These are phyloP conservation scores for Fraxinus americana DNA, from an alignment of 257 asterid genomes.

Conservation along the genomic window DNA sequence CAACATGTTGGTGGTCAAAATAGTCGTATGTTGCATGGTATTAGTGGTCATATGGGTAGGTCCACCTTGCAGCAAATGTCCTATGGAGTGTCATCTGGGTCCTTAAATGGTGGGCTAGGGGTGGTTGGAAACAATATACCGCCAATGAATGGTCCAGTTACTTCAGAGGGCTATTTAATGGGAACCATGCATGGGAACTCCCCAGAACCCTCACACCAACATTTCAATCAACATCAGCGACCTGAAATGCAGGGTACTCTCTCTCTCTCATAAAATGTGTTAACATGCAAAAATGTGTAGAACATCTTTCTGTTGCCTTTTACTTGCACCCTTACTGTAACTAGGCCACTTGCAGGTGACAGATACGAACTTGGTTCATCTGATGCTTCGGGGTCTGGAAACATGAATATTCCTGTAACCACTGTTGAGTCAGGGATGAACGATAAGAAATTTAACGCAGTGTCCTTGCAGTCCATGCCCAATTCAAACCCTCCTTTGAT, in stretches of 20 bases:
- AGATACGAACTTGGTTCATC: constrained; percentile 57
- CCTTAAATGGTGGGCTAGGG: constrained; percentile 68
- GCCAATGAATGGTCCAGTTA: constrained; percentile 58
- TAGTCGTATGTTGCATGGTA: constrained; percentile 73
- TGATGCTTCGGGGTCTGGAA: constrained; percentile 71
- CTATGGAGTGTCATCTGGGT: constrained; percentile 63
- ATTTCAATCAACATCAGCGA: constrained; percentile 64
- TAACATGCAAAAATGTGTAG: neutral
- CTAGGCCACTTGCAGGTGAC: constrained; percentile 63
- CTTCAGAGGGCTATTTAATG: constrained; percentile 64
- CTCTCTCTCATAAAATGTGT: constrained; percentile 14
- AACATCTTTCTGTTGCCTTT: constrained; percentile 15
- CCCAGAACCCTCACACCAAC: constrained; percentile 57
- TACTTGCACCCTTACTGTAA: constrained; percentile 31
- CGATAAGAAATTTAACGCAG: constrained; percentile 56
- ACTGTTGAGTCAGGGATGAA: constrained; percentile 55
- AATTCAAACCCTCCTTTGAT: constrained; percentile 51
- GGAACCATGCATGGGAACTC: constrained; percentile 63
- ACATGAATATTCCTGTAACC: constrained; percentile 53
- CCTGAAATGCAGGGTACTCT: constrained; percentile 60
- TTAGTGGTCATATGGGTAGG: constrained; percentile 82
- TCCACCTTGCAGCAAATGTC: constrained; percentile 77
- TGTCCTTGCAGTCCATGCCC: constrained; percentile 57
- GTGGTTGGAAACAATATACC: constrained; percentile 59
- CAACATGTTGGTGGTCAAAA: constrained; percentile 74